Evolutionary conservation across 2,329 filamentous ascomycete genomes (phyloP).

Genomic region (Mycosphaerella sp.): DNA sequence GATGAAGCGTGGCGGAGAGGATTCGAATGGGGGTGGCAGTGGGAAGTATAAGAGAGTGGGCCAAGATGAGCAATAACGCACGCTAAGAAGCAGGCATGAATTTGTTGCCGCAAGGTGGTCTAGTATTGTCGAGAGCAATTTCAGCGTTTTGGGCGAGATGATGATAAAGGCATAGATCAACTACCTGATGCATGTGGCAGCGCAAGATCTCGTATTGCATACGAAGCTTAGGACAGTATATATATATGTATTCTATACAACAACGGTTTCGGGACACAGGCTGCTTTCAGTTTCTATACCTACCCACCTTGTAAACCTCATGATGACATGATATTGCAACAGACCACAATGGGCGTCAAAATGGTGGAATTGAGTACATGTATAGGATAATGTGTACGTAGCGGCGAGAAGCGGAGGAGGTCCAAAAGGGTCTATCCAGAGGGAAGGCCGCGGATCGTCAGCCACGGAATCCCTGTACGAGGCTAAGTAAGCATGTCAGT

Average conservation of each 20-base stretch:
- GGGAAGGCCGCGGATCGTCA: too few relatives aligned
- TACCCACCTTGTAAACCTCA: too few relatives aligned
- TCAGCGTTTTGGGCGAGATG: slow-evolving; percentile 9
- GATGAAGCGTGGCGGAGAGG: slow-evolving; percentile 49
- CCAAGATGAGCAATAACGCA: slow-evolving; percentile 34
- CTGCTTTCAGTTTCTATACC: neutral
- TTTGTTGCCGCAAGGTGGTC: too few relatives aligned
- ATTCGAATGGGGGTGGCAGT: slow-evolving; percentile 34
- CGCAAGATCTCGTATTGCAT: neutral
- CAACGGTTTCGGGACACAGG: neutral
- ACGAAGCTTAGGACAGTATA: neutral
- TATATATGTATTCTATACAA: neutral
- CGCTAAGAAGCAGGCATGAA: neutral
- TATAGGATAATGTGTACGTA: too few relatives aligned
- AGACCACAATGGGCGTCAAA: too few relatives aligned
- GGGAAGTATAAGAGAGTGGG: slow-evolving; percentile 44
- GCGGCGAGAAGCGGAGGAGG: too few relatives aligned
- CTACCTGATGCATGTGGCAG: neutral
- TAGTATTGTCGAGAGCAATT: slow-evolving; percentile 5
- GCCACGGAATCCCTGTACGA: too few relatives aligned
- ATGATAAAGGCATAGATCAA: slow-evolving; percentile 5
- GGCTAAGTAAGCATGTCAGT: too few relatives aligned
- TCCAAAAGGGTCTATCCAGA: too few relatives aligned
- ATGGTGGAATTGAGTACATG: too few relatives aligned
- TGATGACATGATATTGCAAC: too few relatives aligned